These are phyloP conservation scores for Glonium stellatum DNA, from an alignment of 495 filamentous ascomycete species.

Conservation along the genomic window DNA sequence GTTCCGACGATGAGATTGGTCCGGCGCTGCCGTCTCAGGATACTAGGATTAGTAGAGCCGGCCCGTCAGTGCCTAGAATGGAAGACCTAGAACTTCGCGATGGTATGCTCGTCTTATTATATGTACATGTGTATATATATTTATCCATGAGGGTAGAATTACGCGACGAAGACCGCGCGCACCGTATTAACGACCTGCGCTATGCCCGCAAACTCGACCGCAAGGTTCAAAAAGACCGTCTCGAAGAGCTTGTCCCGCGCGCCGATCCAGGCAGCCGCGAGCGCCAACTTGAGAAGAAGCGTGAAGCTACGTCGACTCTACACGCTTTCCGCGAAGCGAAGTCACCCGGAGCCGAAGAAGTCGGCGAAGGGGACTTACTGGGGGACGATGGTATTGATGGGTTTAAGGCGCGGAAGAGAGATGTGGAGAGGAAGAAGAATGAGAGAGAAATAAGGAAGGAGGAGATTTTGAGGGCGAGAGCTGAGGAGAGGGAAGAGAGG, in stretches of 20 bases:
- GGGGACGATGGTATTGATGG: conserved; percentile 53
- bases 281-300: conserved; percentile 77
- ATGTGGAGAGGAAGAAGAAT: conserved; percentile 51
- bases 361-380: conserved; percentile 55
- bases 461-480: conserved; percentile 52
- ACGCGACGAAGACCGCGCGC: conserved; percentile 47
- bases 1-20: conserved; percentile 60
- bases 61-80: conserved; percentile 66
- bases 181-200: conserved; percentile 49
- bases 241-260: conserved; percentile 77
- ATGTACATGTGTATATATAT: not conserved
- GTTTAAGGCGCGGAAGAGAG: conserved; percentile 49
- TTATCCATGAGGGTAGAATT: conserved; percentile 38
- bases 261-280: conserved; percentile 81
- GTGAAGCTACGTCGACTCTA: conserved; percentile 49
- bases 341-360: conserved; percentile 50
- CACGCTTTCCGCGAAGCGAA: conserved; percentile 51
- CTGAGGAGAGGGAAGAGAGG: conserved; percentile 58
- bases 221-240: conserved; percentile 49
- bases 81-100: conserved; percentile 67
- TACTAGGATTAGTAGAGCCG: conserved; percentile 37
- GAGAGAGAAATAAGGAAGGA: conserved; percentile 61
- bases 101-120: conserved; percentile 39
- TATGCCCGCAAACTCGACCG: conserved; percentile 57
- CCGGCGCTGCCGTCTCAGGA: conserved; percentile 53